These are phyloP conservation scores for Trichosporon sp. DNA, from an alignment of 1,284 basidiomycete genomes.

Conservation along the genomic window DNA sequence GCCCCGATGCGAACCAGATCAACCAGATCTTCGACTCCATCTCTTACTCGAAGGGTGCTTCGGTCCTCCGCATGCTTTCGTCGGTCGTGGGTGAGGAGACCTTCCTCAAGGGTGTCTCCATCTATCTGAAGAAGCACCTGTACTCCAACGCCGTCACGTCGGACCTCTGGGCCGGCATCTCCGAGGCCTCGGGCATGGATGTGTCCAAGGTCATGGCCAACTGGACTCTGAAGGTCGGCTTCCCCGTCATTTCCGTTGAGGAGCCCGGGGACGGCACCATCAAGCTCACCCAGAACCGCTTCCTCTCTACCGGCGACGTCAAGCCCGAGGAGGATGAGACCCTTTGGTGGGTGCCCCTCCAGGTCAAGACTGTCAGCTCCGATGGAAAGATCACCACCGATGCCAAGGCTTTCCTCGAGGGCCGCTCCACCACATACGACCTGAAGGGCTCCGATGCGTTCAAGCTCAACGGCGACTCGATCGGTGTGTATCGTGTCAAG, in stretches of 20 bases:
- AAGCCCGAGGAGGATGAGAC: conserved; percentile 82
- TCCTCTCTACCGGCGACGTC: conserved; percentile 77
- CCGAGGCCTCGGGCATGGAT: conserved; percentile 69
- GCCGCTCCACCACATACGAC: conserved; percentile 63
- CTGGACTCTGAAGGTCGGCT: conserved; percentile 87
- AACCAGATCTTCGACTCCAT: conserved; percentile 84
- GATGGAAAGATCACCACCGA: conserved; percentile 51
- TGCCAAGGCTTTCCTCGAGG: conserved; percentile 61
- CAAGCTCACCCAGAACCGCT: conserved; percentile 79
- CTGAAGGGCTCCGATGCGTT: conserved; percentile 62
- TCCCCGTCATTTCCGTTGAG: conserved; percentile 79
- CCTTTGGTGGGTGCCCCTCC: conserved; percentile 78
- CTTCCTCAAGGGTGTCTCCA: conserved; percentile 79
- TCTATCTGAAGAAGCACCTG: conserved; percentile 82
- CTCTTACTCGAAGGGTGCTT: conserved; percentile 78
- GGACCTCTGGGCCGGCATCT: conserved; percentile 86
- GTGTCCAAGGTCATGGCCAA: conserved; percentile 80
- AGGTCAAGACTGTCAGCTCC: conserved; percentile 59
- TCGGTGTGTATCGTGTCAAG: conserved; percentile 80
- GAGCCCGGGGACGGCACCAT: conserved; percentile 65
- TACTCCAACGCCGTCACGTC: conserved; percentile 80
- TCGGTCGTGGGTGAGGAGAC: conserved; percentile 82
- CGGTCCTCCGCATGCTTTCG: conserved; percentile 87
- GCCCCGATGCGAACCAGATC: conserved; percentile 78
- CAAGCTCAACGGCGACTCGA: conserved; percentile 85